Evolutionary conservation across 495 filamentous ascomycete genomes (phyloP).

Genomic region (Penicillium canescens): DNA sequence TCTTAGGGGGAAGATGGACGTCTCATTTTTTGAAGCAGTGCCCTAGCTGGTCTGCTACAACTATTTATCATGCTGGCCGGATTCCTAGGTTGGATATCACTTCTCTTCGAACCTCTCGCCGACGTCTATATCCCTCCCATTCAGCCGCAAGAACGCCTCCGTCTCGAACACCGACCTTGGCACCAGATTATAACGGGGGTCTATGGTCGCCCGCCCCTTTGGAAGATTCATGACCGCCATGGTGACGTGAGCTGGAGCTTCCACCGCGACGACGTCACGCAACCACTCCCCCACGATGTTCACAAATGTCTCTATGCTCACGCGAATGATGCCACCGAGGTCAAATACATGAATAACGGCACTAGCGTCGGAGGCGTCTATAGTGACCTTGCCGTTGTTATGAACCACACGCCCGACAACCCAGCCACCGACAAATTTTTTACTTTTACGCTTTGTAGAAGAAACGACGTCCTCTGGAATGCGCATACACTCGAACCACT

Average conservation of each 20-base stretch:
- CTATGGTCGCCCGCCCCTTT: constrained; percentile 23
- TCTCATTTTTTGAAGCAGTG: no score
- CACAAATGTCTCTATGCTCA: constrained; percentile 15
- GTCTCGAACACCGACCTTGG: constrained; percentile 18
- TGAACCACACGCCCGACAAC: constrained; percentile 28
- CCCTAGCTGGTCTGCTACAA: no score
- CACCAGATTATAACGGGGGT: constrained; percentile 26
- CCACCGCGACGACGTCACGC: constrained; percentile 22
- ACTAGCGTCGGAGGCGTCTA: constrained; percentile 24
- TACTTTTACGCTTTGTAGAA: constrained; percentile 24
- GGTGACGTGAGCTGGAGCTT: constrained; percentile 25
- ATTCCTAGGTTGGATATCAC: constrained; percentile 14
- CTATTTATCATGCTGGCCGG: constrained; percentile 13
- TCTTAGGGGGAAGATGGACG: no score
- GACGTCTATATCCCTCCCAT: constrained; percentile 15
- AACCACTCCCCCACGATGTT: constrained; percentile 13
- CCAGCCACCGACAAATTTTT: constrained; percentile 25
- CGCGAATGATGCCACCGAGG: constrained; percentile 30
- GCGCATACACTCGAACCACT: constrained; percentile 27
- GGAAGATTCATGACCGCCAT: constrained; percentile 28
- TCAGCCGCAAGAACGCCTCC: constrained; percentile 20
- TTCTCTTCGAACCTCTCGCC: constrained; percentile 17
- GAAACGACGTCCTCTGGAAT: constrained; percentile 25
- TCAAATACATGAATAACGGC: constrained; percentile 26
- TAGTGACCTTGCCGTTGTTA: constrained; percentile 19